A percentile compares a stretch with the other conserved stretches of the same genome.
phyloP scores from a whole-genome alignment of 1,284 basidiomycete species.

The Phellinidium pouzarii region DNA sequence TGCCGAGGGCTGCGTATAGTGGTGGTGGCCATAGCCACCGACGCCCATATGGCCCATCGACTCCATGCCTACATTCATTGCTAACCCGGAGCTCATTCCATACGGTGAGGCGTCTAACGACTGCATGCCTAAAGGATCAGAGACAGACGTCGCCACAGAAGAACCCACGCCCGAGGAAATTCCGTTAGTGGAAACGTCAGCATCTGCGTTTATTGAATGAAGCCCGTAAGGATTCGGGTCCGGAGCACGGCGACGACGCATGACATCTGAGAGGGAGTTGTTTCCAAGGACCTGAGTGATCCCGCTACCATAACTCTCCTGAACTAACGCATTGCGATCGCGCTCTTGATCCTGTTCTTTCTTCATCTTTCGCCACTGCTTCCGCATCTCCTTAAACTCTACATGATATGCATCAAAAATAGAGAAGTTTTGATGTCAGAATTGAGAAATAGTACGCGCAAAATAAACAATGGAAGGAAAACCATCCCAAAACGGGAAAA shows the following conservation, averaged over 20 bases:
- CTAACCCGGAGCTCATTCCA: conserved; percentile 3
- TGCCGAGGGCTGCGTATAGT: conserved; percentile 1
- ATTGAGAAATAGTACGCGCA: not conserved
- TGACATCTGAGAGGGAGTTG: conserved; percentile 7
- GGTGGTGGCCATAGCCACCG: conserved; percentile 9
- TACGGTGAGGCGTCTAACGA: conserved; percentile 8
- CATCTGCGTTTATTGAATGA: conserved; percentile 2
- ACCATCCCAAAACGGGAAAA: not conserved
- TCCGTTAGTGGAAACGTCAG: conserved; percentile 3
- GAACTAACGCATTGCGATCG: conserved; percentile 1
- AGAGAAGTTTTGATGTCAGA: not conserved
- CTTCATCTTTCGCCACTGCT: conserved; percentile 91
- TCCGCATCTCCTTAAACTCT: conserved; percentile 98
- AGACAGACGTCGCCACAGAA: conserved; percentile 1
- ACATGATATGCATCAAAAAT: conserved; percentile 19
- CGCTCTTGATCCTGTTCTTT: conserved; percentile 50
- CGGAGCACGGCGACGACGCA: conserved; percentile 13
- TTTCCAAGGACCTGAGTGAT: conserved; percentile 2
- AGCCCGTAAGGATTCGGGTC: conserved; percentile 8
- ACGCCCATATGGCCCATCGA: conserved; percentile 7
- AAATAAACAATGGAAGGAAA: not conserved
- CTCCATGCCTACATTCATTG: conserved; percentile 11
- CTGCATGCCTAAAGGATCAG: conserved; percentile 9
- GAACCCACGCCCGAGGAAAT: not conserved
- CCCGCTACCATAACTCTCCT: not conserved